phyloP scores from a whole-genome alignment of 306 rosid genomes.

The Quercus engelmannii region DNA sequence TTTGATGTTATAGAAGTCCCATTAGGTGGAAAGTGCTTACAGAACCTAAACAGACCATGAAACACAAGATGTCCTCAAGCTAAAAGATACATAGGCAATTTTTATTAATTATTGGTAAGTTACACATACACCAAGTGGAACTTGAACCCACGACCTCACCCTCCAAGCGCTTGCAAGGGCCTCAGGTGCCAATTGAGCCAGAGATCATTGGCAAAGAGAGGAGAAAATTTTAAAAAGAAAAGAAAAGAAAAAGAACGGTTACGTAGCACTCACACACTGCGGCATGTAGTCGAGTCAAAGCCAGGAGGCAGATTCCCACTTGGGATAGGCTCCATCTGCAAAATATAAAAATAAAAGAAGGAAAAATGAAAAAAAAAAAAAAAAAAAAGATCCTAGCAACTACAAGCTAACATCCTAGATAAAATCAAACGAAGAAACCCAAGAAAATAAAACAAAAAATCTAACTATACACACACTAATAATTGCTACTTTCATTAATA shows the following conservation, averaged over 20 bases:
- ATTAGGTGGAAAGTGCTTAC: not conserved
- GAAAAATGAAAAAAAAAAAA: conserved; percentile 20
- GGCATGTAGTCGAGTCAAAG: conserved; percentile 53
- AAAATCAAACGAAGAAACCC: not conserved
- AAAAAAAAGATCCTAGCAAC: not conserved
- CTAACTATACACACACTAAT: not conserved
- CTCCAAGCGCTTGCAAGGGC: no score
- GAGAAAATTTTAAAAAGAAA: no score
- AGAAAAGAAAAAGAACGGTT: not conserved
- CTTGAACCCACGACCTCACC: no score
- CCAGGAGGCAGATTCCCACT: conserved; percentile 68
- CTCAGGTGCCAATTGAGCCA: no score
- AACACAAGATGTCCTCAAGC: not conserved
- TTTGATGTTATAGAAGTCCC: not conserved
- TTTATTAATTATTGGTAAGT: no score
- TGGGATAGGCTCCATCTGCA: conserved; percentile 65
- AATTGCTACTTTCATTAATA: not conserved
- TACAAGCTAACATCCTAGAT: conserved; percentile 3
- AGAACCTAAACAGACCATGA: not conserved
- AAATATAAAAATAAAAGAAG: conserved; percentile 2
- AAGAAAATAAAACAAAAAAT: not conserved
- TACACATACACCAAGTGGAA: no score
- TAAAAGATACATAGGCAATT: not conserved
- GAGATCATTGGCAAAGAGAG: not conserved
- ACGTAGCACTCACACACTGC: conserved; percentile 50